Conservation (phyloP, 768 basidiomycete genomes). For the Panaeolus papilionaceus region DNA sequence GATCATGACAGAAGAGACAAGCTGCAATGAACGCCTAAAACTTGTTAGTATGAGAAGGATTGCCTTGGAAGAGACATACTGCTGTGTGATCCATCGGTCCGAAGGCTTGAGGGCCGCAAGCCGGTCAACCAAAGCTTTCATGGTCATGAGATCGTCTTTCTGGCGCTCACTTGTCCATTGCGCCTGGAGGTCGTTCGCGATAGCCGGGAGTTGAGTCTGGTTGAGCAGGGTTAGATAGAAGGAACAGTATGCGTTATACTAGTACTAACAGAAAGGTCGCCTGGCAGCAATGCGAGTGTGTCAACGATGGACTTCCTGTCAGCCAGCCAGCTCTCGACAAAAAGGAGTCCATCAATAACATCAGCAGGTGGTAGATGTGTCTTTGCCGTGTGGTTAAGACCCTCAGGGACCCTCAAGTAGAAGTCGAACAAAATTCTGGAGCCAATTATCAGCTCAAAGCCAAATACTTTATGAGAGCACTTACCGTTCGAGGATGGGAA, state of each 20-base stretch:
- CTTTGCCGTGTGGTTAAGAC: slow-evolving; percentile 14
- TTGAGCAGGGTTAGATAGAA: neutral
- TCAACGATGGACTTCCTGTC: slow-evolving; percentile 23
- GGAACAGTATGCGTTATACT: neutral
- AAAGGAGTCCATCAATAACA: slow-evolving; percentile 21
- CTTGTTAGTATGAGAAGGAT: neutral
- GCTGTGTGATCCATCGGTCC: neutral
- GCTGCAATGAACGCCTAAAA: neutral
- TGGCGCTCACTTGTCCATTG: neutral
- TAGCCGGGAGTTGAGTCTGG: neutral
- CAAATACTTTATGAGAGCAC: neutral
- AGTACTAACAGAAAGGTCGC: slow-evolving; percentile 20
- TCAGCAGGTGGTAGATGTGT: slow-evolving; percentile 20
- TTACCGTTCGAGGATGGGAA: slow-evolving; percentile 28
- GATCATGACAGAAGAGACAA: neutral
- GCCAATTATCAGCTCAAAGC: neutral
- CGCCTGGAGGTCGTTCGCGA: slow-evolving; percentile 2
- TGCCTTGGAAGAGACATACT: neutral
- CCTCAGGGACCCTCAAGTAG: slow-evolving; percentile 13
- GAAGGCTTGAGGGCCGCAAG: neutral
- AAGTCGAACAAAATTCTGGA: slow-evolving; percentile 20
- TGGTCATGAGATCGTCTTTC: slow-evolving; percentile 2
- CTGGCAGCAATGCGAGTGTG: slow-evolving; percentile 18
- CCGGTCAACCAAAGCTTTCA: neutral
- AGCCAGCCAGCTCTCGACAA: slow-evolving; percentile 24